These are phyloP conservation scores for Ceriops tagal DNA, from an alignment of 345 rosid genomes.

Conservation along the genomic window DNA sequence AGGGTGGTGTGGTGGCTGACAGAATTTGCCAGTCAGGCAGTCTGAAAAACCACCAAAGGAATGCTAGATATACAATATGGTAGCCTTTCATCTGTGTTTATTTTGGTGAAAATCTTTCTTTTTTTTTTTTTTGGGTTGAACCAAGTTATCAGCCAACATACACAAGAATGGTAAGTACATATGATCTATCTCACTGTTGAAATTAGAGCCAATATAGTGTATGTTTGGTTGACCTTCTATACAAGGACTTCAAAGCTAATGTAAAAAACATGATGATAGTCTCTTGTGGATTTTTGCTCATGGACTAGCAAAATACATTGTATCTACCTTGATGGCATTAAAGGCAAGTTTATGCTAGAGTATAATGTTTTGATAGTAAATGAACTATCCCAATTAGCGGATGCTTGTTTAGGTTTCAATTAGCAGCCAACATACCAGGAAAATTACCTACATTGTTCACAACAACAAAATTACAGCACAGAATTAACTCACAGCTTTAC, in stretches of 20 bases:
- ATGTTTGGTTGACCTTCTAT: no score
- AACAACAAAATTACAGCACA: not conserved
- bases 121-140: no score
- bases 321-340: not conserved
- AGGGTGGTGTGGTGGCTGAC: not conserved
- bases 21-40: not conserved
- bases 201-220: no score
- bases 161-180: no score
- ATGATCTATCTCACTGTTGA: no score
- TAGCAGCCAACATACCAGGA: constrained; percentile 1
- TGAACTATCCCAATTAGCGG: not conserved
- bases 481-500: constrained; percentile 68
- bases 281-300: no score
- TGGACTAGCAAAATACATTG: no score
- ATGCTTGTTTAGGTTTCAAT: constrained; percentile 5
- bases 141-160: no score
- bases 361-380: not conserved
- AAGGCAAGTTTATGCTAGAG: not conserved
- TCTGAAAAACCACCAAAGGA: not conserved
- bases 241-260: no score
- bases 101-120: no score
- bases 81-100: not conserved
- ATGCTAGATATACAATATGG: not conserved
- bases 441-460: not conserved
- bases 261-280: no score